These are phyloP conservation scores for Vitis rotundifolia DNA, from an alignment of 164 flowering plant species.

Conservation along the genomic window DNA sequence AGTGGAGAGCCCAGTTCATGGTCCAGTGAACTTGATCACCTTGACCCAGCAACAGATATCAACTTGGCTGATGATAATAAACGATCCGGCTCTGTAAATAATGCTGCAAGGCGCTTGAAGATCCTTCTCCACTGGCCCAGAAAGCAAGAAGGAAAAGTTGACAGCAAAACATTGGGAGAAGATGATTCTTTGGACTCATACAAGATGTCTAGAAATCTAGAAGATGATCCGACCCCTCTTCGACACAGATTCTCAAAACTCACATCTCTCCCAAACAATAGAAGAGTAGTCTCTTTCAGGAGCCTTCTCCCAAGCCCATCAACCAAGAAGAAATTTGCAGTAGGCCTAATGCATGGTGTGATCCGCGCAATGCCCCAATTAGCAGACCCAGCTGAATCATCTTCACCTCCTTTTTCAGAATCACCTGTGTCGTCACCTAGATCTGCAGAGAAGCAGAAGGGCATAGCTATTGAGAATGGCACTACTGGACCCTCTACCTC, in stretches of 20 bases:
- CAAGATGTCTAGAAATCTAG: conserved; percentile 1
- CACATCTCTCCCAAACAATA: conserved; percentile 17
- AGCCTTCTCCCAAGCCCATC: conserved; percentile 43
- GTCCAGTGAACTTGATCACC: conserved; percentile 47
- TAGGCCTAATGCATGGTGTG: conserved; percentile 47
- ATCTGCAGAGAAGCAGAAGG: conserved; percentile 31
- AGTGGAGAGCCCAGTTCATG: conserved; percentile 38
- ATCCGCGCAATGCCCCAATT: conserved; percentile 37
- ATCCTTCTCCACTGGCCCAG: conserved; percentile 36
- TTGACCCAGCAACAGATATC: conserved; percentile 20
- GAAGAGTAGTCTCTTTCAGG: conserved; percentile 16
- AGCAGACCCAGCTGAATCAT: conserved; percentile 26
- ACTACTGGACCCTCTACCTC: conserved; percentile 14
- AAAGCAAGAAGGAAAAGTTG: conserved; percentile 27
- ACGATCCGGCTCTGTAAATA: conserved; percentile 22
- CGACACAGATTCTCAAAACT: conserved; percentile 36
- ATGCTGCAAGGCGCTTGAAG: conserved; percentile 36
- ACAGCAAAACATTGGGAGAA: conserved; percentile 9
- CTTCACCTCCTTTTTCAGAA: conserved; percentile 42
- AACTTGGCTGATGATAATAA: conserved; percentile 24
- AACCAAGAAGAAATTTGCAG: conserved; percentile 37
- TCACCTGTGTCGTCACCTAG: conserved; percentile 48
- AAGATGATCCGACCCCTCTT: conserved; percentile 33
- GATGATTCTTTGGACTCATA: conserved; percentile 18
- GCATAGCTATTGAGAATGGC: conserved; percentile 6